phyloP scores from a whole-genome alignment of 208 protist genomes.

The Leishmania tropica region DNA sequence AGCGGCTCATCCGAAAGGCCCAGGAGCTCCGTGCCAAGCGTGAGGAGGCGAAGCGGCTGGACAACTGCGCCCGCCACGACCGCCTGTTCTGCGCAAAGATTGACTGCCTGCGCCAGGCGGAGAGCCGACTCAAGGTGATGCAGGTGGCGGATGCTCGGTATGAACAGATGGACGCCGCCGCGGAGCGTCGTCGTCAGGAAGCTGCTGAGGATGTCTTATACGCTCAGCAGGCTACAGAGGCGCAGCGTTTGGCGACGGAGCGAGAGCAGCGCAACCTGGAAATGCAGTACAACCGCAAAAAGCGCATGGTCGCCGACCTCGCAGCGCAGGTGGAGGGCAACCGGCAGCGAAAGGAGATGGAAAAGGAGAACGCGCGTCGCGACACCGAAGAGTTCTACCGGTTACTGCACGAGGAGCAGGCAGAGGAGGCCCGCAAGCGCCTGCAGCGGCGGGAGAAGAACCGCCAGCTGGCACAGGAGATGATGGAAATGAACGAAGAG shows the following conservation, averaged over 20 bases:
- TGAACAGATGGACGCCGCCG: conserved; percentile 60
- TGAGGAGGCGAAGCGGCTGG: conserved; percentile 52
- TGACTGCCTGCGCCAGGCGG: conserved; percentile 76
- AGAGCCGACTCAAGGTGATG: conserved; percentile 88
- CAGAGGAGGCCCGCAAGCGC: conserved; percentile 48
- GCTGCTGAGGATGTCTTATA: conserved; percentile 66
- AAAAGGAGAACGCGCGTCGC: conserved; percentile 35
- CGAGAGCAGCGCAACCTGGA: conserved; percentile 71
- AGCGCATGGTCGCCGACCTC: conserved; percentile 61
- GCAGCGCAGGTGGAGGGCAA: conserved; percentile 79
- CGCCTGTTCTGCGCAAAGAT: conserved; percentile 82
- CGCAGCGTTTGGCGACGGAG: conserved; percentile 61
- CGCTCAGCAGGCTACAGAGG: conserved; percentile 72
- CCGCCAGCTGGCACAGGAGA: conserved; percentile 58
- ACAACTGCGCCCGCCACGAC: conserved; percentile 60
- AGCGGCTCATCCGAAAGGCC: conserved; percentile 79
- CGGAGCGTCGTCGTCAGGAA: conserved; percentile 45
- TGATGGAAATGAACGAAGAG: conserved; percentile 72
- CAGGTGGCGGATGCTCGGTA: conserved; percentile 78
- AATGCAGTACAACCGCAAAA: conserved; percentile 37
- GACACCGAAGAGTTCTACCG: conserved; percentile 75
- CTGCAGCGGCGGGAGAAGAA: conserved; percentile 35
- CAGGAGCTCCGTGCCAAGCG: conserved; percentile 68
- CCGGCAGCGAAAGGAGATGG: conserved; percentile 37
- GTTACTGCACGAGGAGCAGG: conserved; percentile 71